Base-by-base conservation (phyloP, 495 filamentous ascomycete species). In the Aspergillus heteromorphus region DNA sequence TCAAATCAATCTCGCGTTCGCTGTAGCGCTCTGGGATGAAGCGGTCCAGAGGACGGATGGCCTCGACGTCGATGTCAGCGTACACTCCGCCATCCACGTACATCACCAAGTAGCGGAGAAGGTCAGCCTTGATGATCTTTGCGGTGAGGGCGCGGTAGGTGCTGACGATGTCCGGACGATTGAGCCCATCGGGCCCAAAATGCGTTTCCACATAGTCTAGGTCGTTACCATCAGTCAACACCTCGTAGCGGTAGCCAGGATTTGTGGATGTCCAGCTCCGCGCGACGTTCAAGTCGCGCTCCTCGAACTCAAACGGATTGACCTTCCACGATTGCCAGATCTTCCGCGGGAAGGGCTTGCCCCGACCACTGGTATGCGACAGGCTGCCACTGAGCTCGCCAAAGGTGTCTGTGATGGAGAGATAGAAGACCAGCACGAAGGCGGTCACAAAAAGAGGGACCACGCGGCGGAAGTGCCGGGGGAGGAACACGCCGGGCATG, bases 321-420 rank as follows among this genome's bases (percentile, higher is more conserved):
- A 82, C 76, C 63, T 85, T 85, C 84, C 84, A 87, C 9, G 81
- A 80, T 65, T 87, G 84, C 84, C 84, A 87, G 55, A 87, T 83
- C 62, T 83, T 83, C 27, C 62, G 60, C 13, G 77, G 77, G 48
- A 80, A 76, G 25, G 48, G 41, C 40, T 48, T 48, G 40, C 41
- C 49, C 8, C 36, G 31, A n/a, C 42, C 27, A 9, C 21, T 41
- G 51, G 52, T 40, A 45, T 40, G 40, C 17, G 63, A 53, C 57
- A 63, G 20, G 6, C 50, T 43, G 27, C 51, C 38, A n/a, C 55
- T 51, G 20, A 55, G 42, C 19, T 55, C 60, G 40, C 61, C 56
- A 25, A 56, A 59, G 0, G 63, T 58, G 45, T 58, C 58, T 16
- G 65, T 57, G 14, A 60, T 36, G 43, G 45, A 63, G 20, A 63